Evolutionary conservation across 73 alveolate genomes (phyloP), one percentile per base, ranked within the genome.

Genomic region (Durusdinium trenchii): DNA sequence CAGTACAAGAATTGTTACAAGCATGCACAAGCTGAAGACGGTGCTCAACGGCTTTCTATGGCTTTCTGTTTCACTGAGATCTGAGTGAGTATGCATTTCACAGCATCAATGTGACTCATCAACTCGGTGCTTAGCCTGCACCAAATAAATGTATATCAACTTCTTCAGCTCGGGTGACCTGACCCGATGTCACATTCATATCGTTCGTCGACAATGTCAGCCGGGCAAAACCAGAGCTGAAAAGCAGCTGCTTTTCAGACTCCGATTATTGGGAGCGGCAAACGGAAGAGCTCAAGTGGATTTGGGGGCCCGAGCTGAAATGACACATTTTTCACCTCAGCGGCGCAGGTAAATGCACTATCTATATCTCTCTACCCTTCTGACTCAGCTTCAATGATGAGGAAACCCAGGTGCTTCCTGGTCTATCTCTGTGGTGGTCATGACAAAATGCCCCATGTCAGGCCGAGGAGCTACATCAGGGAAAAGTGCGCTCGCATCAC

Each of bases 81-180:
- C 45, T n/a, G 83, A n/a, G 36, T 23, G 48, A n/a, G 43, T 67
- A n/a, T 69, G 43, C 3, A 23, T 23, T n/a, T 12, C 47, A 30
- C 20, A 69, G 46, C 3, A 30, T 12, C 32, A 32, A 18, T 30
- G 14, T 18, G 42, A 3, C 6, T 46, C 85, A 35, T 73, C 28
- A 35, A 73, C 51, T n/a, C 67, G 4, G 45, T 3, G 64, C 14
- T 36, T 38, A 61, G 54, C 98, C 98, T 91, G 98, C 57, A 91
- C 99, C 47, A 99, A 98, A 87, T 99, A 99, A 52, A 99, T 99
- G 99, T 99, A 99, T 42, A 99, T 99, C 99, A 99, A 99, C 99
- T 99, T 99, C 99, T 99, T 99, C 99, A 99, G 99, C 94, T 94
- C 99, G 0, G 83, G 82, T 0, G 99, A 94, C 96, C 96, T 90